Base-by-base conservation (phyloP, 2,329 filamentous ascomycete species). In the Fusarium haematococcum region DNA sequence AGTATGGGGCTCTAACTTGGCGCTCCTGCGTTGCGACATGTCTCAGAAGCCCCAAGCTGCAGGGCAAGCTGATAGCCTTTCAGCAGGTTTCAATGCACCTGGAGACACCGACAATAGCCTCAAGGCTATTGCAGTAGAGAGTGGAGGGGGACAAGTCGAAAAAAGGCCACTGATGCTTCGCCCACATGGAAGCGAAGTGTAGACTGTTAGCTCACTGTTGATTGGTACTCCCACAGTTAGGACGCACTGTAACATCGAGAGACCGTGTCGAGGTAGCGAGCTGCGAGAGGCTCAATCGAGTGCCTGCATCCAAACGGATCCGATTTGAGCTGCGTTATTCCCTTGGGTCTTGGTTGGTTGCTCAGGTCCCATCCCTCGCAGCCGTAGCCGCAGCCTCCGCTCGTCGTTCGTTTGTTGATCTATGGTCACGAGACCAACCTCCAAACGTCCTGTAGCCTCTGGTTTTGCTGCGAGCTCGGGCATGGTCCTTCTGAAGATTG, bases 391-490 rank as follows among this genome's bases (percentile, higher is more conserved):
- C 41, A 20, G 27, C 41, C n/a, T 48, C 57, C 25, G 59, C 35
- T 58, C 25, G 52, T 25, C 32, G 52, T 27, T 39, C 20, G 59
- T 39, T 50, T 30, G 33, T 30, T 18, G 25, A 39, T 58, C 33
- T 18, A 32, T 32, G 56, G 37, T 63, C 71, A 69, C 69, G 68
- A 68, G 70, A 67, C 63, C 35, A 64, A 11, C 50, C n/a, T 43
- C 37, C 20, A 45, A 23, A 59, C 13, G 27, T 37, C 35, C 35
- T 37, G 14, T 20, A 54, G 50, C 50, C 48, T 52, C 18, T 52
- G 45, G 66, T 30, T 64, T 65, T 59, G 27, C 58, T 52, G 39
- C 11, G 10, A 20, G 39, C 13, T 37, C 62, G 18, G 66, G 41
- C 39, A 74, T 60, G 10, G 23, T 9, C 35, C 23, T 37, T 41